Percentiles rank a stretch among this genome's conserved stretches.
phyloP scores from a whole-genome alignment of 164 flowering plant genomes.

The Magnolia officinalis region DNA sequence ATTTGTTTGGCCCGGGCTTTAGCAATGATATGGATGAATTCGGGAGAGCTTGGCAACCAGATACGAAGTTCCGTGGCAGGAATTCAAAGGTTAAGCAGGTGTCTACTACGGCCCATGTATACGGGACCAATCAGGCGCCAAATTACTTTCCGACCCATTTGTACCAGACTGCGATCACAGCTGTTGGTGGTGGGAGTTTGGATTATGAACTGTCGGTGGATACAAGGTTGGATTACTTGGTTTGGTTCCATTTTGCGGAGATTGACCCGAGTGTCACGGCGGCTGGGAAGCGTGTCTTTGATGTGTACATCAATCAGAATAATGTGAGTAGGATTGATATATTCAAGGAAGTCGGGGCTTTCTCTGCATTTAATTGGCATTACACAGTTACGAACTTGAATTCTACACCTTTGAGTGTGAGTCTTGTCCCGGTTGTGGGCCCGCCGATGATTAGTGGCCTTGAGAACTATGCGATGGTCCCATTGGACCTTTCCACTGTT shows the following conservation, averaged over 20 bases:
- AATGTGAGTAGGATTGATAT: constrained; percentile 77
- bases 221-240: constrained; percentile 80
- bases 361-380: constrained; percentile 63
- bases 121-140: constrained; percentile 42
- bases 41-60: constrained; percentile 91
- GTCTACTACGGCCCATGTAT: constrained; percentile 32
- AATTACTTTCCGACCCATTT: constrained; percentile 81
- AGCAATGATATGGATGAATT: constrained; percentile 69
- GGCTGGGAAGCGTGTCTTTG: constrained; percentile 77
- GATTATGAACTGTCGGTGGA: constrained; percentile 71
- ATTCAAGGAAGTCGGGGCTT: constrained; percentile 59
- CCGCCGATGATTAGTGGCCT: constrained; percentile 67
- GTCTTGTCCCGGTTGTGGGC: constrained; percentile 66
- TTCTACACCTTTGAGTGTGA: constrained; percentile 54
- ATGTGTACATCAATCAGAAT: constrained; percentile 60
- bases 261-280: constrained; percentile 57
- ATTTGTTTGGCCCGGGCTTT: constrained; percentile 78
- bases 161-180: constrained; percentile 64
- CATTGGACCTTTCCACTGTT: constrained; percentile 63
- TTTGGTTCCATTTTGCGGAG: constrained; percentile 97
- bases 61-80: constrained; percentile 25
- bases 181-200: constrained; percentile 28
- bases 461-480: constrained; percentile 93
- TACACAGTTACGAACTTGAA: constrained; percentile 75
- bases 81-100: constrained; percentile 21